phyloP scores from a whole-genome alignment of 2,329 filamentous ascomycete species.

The Sporothrix sp. region DNA sequence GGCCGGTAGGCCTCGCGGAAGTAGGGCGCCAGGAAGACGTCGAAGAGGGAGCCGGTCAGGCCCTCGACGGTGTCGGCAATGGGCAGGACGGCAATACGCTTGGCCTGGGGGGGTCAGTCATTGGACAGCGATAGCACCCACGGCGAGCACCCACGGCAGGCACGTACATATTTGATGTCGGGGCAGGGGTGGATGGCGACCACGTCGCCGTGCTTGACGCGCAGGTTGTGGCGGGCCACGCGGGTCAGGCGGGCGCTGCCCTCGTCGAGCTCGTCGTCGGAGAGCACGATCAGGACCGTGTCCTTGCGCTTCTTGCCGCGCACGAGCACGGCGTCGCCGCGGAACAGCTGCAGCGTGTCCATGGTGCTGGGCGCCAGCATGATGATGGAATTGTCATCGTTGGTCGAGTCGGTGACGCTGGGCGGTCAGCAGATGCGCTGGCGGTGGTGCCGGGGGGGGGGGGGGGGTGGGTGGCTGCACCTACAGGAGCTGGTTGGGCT shows the following conservation, averaged over 20 bases:
- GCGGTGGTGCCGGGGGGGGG: too few relatives aligned
- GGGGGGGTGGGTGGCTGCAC: constrained; percentile 3
- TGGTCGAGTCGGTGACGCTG: constrained; percentile 94
- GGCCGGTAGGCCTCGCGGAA: constrained; percentile 98
- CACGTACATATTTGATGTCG: constrained; percentile 97
- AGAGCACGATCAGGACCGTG: constrained; percentile 92
- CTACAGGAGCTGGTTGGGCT: constrained; percentile 97
- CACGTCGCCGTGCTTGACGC: constrained; percentile 96
- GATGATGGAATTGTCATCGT: constrained; percentile 99
- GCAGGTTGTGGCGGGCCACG: constrained; percentile 94
- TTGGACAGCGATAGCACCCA: not conserved
- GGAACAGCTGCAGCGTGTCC: constrained; percentile 96
- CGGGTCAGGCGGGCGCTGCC: constrained; percentile 96
- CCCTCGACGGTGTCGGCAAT: constrained; percentile 98
- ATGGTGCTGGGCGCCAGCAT: constrained; percentile 97
- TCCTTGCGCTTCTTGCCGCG: constrained; percentile 99
- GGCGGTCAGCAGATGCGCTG: constrained; percentile 7
- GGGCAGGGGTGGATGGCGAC: constrained; percentile 96
- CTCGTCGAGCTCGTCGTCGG: constrained; percentile 96
- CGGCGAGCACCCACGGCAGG: not conserved
- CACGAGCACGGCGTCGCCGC: constrained; percentile 93
- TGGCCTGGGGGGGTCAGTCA: constrained; percentile 52
- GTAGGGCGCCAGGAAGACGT: constrained; percentile 98
- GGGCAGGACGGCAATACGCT: constrained; percentile 95
- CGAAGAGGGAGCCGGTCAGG: constrained; percentile 93